Conservation (phyloP, 306 rosid species). For the Arachis stenosperma region DNA sequence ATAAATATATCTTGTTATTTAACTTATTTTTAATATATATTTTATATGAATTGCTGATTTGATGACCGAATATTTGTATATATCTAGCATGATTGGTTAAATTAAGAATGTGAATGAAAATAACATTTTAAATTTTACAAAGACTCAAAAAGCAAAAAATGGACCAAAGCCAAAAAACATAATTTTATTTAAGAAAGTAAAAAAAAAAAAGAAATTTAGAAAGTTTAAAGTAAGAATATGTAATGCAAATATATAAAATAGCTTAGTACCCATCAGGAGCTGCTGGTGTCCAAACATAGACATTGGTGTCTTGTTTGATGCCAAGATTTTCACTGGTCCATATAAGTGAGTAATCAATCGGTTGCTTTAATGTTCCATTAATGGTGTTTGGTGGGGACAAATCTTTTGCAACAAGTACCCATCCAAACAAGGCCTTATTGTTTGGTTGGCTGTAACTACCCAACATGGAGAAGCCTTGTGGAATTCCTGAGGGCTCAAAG, state of each 20-base stretch:
- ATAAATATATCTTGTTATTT: too few relatives aligned
- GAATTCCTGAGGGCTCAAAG: conserved; percentile 73
- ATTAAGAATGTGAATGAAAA: too few relatives aligned
- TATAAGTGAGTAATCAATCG: conserved; percentile 64
- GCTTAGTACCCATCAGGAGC: conserved; percentile 75
- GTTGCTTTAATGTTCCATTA: conserved; percentile 44
- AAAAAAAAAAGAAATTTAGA: too few relatives aligned
- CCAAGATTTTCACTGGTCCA: conserved; percentile 58
- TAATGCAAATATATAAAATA: not conserved
- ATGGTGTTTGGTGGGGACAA: conserved; percentile 20
- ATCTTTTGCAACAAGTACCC: conserved; percentile 65
- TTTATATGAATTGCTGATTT: too few relatives aligned
- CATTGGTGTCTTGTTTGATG: conserved; percentile 50
- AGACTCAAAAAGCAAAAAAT: too few relatives aligned
- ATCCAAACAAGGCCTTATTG: conserved; percentile 66
- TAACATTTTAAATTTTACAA: too few relatives aligned
- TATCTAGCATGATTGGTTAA: too few relatives aligned
- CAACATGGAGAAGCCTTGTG: conserved; percentile 65
- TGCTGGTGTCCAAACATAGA: conserved; percentile 71
- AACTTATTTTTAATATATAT: too few relatives aligned
- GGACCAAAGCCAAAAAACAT: too few relatives aligned
- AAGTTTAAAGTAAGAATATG: too few relatives aligned
- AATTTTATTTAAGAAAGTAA: too few relatives aligned
- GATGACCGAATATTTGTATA: too few relatives aligned
- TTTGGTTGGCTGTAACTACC: conserved; percentile 74